Evolutionary conservation across 2,329 filamentous ascomycete genomes (phyloP).

Genomic region (Elsinoe fawcettii): DNA sequence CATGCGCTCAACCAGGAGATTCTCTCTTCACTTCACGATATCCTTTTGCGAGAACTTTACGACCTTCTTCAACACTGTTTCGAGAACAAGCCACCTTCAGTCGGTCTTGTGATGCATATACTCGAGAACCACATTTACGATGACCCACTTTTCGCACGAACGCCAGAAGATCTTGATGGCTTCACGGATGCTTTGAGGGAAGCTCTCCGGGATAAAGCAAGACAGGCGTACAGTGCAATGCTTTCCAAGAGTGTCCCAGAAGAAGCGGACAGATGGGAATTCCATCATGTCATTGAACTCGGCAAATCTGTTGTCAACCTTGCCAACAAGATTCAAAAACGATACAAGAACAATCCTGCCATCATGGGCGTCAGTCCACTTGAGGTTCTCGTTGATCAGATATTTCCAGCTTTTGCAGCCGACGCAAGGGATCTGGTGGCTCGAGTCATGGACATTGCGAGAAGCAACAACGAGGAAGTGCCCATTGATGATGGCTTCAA

Average conservation of each 20-base stretch:
- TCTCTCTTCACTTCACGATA: conserved; percentile 68
- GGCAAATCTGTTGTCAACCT: conserved; percentile 79
- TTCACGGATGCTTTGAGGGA: conserved; percentile 67
- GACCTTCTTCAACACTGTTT: conserved; percentile 82
- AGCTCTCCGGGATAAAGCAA: conserved; percentile 65
- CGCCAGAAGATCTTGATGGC: conserved; percentile 60
- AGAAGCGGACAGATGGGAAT: conserved; percentile 77
- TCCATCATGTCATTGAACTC: conserved; percentile 80
- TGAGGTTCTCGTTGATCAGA: conserved; percentile 68
- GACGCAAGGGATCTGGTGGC: conserved; percentile 80
- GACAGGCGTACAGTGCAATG: conserved; percentile 69
- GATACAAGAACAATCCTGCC: conserved; percentile 78
- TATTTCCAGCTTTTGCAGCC: conserved; percentile 83
- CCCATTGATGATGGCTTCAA: conserved; percentile 89
- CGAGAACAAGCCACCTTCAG: conserved; percentile 74
- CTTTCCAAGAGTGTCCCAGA: conserved; percentile 74
- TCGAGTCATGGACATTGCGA: conserved; percentile 67
- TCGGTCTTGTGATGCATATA: conserved; percentile 71
- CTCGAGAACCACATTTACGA: conserved; percentile 73
- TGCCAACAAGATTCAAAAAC: conserved; percentile 82
- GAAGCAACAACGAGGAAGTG: conserved; percentile 64
- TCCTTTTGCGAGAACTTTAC: conserved; percentile 77
- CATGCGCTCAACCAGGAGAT: conserved; percentile 61
- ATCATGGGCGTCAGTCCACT: conserved; percentile 69
- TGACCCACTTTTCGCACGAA: conserved; percentile 67